Evolutionary conservation across 495 filamentous ascomycete genomes (phyloP).

Genomic region (Tirmania nivea): DNA sequence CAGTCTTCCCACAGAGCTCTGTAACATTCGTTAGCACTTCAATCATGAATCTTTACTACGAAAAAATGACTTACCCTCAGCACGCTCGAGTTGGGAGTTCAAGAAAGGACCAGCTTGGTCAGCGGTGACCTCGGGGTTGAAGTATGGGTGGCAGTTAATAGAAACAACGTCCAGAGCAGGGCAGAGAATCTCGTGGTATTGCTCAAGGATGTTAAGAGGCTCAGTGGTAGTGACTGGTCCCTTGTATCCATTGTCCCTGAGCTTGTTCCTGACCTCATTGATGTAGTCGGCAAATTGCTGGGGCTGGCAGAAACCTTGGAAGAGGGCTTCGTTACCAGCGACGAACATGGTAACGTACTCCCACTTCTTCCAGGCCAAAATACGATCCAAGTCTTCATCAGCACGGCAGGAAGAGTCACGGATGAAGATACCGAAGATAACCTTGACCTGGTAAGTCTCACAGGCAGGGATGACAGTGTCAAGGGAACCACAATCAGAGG

Average conservation of each 20-base stretch:
- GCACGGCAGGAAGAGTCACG: constrained; percentile 34
- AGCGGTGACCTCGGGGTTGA: constrained; percentile 46
- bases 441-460: constrained; percentile 37
- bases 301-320: constrained; percentile 41
- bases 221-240: constrained; percentile 71
- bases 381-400: constrained; percentile 36
- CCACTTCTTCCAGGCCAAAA: constrained; percentile 56
- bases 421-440: constrained; percentile 79
- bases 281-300: constrained; percentile 48
- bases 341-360: constrained; percentile 54
- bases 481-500: constrained; percentile 70
- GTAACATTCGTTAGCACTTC: neutral
- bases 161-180: constrained; percentile 50
- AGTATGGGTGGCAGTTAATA: constrained; percentile 82
- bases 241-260: constrained; percentile 39
- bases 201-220: constrained; percentile 46
- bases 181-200: constrained; percentile 40
- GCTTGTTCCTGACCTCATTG: constrained; percentile 26
- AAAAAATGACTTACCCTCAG: constrained; percentile 23
- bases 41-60: neutral
- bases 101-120: constrained; percentile 48
- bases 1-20: constrained; percentile 40
- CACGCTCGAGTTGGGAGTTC: constrained; percentile 37
- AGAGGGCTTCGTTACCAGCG: constrained; percentile 76
- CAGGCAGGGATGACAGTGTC: constrained; percentile 46